These are phyloP conservation scores for Ophidiomyces ophidiicola DNA, from an alignment of 2,329 filamentous ascomycete genomes.

Conservation along the genomic window DNA sequence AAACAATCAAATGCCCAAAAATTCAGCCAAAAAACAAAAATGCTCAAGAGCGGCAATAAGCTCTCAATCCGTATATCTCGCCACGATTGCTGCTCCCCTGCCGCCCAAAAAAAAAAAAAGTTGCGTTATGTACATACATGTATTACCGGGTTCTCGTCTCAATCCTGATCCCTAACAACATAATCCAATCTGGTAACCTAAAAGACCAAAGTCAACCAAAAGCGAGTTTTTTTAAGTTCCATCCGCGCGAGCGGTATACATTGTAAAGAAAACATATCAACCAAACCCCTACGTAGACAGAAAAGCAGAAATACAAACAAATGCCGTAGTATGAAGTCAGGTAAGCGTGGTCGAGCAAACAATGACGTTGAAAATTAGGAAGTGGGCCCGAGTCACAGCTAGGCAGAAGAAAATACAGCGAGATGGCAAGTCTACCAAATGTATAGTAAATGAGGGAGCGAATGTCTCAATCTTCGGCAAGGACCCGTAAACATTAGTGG, in stretches of 20 bases:
- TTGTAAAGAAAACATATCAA: conserved; percentile 13
- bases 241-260: conserved; percentile 16
- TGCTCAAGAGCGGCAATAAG: not conserved
- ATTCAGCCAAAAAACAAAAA: not conserved
- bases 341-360: too few relatives aligned
- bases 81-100: not conserved
- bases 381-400: too few relatives aligned
- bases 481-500: too few relatives aligned
- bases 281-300: conserved; percentile 4
- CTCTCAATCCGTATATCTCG: not conserved
- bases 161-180: conserved; percentile 1
- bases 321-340: too few relatives aligned
- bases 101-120: conserved; percentile 4
- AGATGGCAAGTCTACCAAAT: too few relatives aligned
- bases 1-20: too few relatives aligned
- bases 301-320: too few relatives aligned
- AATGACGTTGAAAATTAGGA: too few relatives aligned
- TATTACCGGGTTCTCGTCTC: not conserved
- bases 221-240: conserved; percentile 1
- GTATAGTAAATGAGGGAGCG: too few relatives aligned
- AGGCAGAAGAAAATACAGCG: conserved; percentile 4
- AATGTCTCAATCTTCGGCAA: too few relatives aligned
- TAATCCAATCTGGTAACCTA: conserved; percentile 9
- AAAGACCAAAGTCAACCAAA: conserved; percentile 14
- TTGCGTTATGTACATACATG: conserved; percentile 5